phyloP scores from a whole-genome alignment of 768 basidiomycete species.

The Lyophyllum atratum region DNA sequence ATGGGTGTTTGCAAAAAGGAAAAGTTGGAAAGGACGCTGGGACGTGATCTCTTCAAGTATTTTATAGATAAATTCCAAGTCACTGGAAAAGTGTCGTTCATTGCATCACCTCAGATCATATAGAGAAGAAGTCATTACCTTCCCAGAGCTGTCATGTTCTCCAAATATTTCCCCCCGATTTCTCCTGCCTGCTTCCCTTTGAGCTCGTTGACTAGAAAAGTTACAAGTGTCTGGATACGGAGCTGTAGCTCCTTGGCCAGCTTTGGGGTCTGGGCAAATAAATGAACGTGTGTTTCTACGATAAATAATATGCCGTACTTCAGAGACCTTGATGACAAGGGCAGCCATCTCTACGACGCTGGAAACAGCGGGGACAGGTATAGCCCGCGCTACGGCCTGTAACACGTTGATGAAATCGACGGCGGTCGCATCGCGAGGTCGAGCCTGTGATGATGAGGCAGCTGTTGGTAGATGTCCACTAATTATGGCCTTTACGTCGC shows the following conservation, averaged over 20 bases:
- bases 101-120: neutral
- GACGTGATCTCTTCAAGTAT: constrained; percentile 1
- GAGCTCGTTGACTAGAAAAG: neutral
- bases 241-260: constrained; percentile 1
- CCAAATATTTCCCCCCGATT: neutral
- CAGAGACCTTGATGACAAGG: neutral
- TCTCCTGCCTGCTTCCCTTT: constrained; percentile 4
- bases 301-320: neutral
- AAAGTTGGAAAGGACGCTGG: neutral
- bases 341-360: constrained; percentile 1
- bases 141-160: neutral
- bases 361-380: constrained; percentile 4
- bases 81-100: neutral
- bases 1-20: neutral
- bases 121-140: neutral
- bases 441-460: neutral
- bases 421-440: neutral
- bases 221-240: constrained; percentile 1
- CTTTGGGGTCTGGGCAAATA: neutral
- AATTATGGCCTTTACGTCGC: neutral
- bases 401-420: neutral
- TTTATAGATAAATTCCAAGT: neutral
- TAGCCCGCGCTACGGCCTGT: neutral
- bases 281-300: no score
- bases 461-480: neutral